Base-by-base conservation (phyloP, 768 basidiomycete genomes). In the Baorangia bicolor region DNA sequence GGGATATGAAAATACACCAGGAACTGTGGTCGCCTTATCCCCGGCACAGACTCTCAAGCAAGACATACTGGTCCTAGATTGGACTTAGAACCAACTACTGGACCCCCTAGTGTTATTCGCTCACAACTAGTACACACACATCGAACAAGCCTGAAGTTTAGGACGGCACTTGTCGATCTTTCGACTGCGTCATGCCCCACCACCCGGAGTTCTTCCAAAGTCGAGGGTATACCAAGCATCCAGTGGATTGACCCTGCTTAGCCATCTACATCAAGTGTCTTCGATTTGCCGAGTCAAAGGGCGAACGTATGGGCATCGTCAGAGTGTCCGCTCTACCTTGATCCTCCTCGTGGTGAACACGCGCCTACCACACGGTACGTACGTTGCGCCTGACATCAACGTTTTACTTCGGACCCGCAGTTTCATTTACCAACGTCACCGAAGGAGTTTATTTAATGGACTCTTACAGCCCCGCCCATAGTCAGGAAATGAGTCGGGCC, bases 301-400 rank as follows among this genome's bases (percentile, higher is more conserved):
- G 34, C 46, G 23, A 47, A 38, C 48, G 37, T 20, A 53, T 35
- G 48, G 27, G 21, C 42, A 46, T 56, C 47, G 48, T 16, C 31
- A 48, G 33, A 25, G 48, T 2, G 27, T 25, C 43, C 5, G 39
- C 31, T 51, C 35, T 40, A 5, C 49, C 39, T 46, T 23, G 49
- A 53, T 49, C 42, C 47, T 61, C 48, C 60, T 64, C 64, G 65
- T 64, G 64, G 55, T 53, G 38, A 39, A 64, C 58, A 57, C 44
- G 50, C 40, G 47, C 37, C 27, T 38, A 54, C 40, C 61, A 60
- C 57, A 53, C 44, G 43, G 51, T 38, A 51, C 46, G 44, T 56
- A 56, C 52, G 52, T 64, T 43, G 42, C 28, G 49, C 58, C 40
- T 40, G 49, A 40, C 44, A 55, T 34, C 56, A 62, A 42, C 56